These are phyloP conservation scores for Peronospora destructor DNA, from an alignment of 352 stramenopile species.

Conservation along the genomic window DNA sequence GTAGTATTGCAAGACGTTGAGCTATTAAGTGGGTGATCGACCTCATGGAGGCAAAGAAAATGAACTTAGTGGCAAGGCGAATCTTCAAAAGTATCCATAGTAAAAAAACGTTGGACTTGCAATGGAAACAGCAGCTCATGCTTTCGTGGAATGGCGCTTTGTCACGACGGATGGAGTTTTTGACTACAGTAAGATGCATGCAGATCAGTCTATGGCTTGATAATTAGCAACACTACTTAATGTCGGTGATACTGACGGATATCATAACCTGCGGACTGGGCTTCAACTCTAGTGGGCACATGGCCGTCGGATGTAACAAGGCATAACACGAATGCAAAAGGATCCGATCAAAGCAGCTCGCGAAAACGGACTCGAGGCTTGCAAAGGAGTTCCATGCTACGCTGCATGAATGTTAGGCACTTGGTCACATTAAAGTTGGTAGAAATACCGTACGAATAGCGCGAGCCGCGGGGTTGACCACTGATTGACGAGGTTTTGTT, in stretches of 20 bases:
- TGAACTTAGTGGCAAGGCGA: no score
- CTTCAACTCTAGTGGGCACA: slow-evolving; percentile 72
- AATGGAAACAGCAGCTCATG: no score
- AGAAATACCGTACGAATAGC: slow-evolving; percentile 31
- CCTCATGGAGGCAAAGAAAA: no score
- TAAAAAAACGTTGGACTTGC: no score
- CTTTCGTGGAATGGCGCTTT: no score
- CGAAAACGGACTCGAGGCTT: slow-evolving; percentile 61
- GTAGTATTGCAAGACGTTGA: no score
- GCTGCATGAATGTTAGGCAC: slow-evolving; percentile 74
- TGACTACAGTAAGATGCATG: no score
- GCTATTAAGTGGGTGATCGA: no score
- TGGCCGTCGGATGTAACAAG: slow-evolving; percentile 68
- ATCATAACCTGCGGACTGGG: slow-evolving; percentile 17
- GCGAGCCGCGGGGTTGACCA: slow-evolving; percentile 2
- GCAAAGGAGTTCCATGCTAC: slow-evolving; percentile 67
- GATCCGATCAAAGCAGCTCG: slow-evolving; percentile 73
- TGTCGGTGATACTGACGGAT: slow-evolving; percentile 7
- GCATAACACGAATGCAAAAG: slow-evolving; percentile 72
- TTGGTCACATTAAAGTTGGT: slow-evolving; percentile 47
- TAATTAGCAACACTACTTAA: neutral
- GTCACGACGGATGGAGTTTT: no score
- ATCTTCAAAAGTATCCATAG: no score
- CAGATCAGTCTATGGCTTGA: no score
- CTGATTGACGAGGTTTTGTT: slow-evolving; percentile 33